Evolutionary conservation across 495 filamentous ascomycete species (phyloP).

Genomic region (Rhypophila decipiens): DNA sequence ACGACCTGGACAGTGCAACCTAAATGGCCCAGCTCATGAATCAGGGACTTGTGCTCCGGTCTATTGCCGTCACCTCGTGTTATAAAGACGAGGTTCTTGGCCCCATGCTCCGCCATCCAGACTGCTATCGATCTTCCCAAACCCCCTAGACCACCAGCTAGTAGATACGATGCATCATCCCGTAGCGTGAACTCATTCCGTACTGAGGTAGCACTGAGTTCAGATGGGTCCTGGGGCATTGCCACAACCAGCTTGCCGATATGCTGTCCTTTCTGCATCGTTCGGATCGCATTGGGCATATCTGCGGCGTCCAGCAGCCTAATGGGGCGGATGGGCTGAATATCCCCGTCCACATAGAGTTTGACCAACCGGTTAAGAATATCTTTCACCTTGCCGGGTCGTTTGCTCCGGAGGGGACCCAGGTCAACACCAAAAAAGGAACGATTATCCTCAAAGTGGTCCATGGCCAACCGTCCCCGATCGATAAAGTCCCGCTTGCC

Average conservation of each 20-base stretch:
- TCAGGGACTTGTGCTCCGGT: neutral
- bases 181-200: slow-evolving; percentile 11
- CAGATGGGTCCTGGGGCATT: slow-evolving; percentile 4
- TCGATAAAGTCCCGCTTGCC: slow-evolving; percentile 29
- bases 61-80: slow-evolving; percentile 3
- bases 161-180: slow-evolving; percentile 29
- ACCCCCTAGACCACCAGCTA: slow-evolving; percentile 40
- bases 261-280: slow-evolving; percentile 31
- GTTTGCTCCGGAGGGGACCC: neutral
- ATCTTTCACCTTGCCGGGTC: slow-evolving; percentile 7
- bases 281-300: slow-evolving; percentile 30
- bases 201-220: neutral
- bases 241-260: slow-evolving; percentile 43
- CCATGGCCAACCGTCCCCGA: slow-evolving; percentile 31
- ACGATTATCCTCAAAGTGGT: slow-evolving; percentile 32
- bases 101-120: slow-evolving; percentile 33
- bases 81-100: slow-evolving; percentile 21
- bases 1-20: slow-evolving; percentile 27
- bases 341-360: neutral
- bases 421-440: slow-evolving; percentile 42
- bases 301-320: slow-evolving; percentile 32
- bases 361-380: slow-evolving; percentile 23
- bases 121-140: slow-evolving; percentile 32
- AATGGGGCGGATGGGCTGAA: slow-evolving; percentile 31
- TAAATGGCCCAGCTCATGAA: slow-evolving; percentile 3